Base-by-base conservation (phyloP, 176 grass and related monocot species). In the Oryza nivara region DNA sequence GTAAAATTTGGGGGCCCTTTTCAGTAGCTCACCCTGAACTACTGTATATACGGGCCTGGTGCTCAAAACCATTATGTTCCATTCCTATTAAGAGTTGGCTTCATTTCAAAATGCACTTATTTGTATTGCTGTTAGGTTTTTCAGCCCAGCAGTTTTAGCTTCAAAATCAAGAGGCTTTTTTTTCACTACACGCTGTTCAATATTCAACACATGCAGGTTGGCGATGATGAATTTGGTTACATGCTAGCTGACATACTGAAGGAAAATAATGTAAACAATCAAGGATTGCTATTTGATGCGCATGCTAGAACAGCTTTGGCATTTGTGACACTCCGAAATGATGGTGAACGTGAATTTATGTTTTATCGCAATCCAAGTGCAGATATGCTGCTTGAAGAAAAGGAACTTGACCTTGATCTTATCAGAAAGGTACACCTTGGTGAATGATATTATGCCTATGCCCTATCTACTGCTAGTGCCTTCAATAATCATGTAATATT, bases 281-380 rank as follows among this genome's bases (percentile, higher is more conserved):
- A 92, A 32, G 96, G 96, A 60, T 67, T 99, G 79, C 77, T 94
- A 34, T 99, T 96, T 84, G 96, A 99, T 82, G 63, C 83, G 12
- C 91, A 91, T 86, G 96, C 96, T 81, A 90, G 96, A 82, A 99
- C 96, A 88, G 93, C 96, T 84, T 92, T 99, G 84, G 96, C 96
- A 67, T 99, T 99, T 91, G 96, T 99, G 45, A 96, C 93, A 78
- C 83, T 99, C 19, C 67, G 84, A 88, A 99, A 80, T 81, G 93
- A 99, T 22, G 93, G 93, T 79, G 93, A 96, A 87, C 91, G 93
- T 19, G 96, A 96, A 83, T 99, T 99, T 87, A 99, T 99, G 96
- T 99, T 99, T 88, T 99, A 94, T 45, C 93, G 96, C 45, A 99
- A 99, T 88, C 96, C 93, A 82, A 99, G 96, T 91, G 96, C 96